A percentile compares a stretch with the other conserved stretches of the same genome.
These are phyloP conservation scores for Rhododendron ferrugineum DNA, from an alignment of 148 eudicot genomes.

Conservation along the genomic window DNA sequence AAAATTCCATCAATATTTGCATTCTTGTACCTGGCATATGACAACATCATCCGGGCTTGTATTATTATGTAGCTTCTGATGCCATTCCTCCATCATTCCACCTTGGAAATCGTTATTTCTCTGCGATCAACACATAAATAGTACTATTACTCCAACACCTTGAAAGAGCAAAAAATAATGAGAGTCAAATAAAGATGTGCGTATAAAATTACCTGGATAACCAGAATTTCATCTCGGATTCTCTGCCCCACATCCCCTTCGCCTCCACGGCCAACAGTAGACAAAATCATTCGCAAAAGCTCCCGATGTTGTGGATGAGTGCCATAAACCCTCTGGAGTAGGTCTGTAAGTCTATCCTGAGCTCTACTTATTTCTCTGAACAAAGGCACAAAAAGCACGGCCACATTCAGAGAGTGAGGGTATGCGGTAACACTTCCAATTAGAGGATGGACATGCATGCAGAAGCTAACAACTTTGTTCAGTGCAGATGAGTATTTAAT, in stretches of 20 bases:
- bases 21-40: constrained; percentile 73
- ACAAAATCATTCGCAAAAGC: constrained; percentile 77
- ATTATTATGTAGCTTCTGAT: constrained; percentile 95
- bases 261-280: constrained; percentile 98
- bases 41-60: constrained; percentile 98
- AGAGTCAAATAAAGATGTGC: not conserved
- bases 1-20: not conserved
- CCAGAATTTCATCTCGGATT: constrained; percentile 95
- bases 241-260: constrained; percentile 99
- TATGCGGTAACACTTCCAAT: not conserved
- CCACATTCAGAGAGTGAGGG: not conserved
- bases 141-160: not conserved
- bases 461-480: not conserved
- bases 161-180: not conserved
- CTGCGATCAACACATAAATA: constrained; percentile 34
- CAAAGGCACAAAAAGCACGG: not conserved
- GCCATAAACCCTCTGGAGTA: constrained; percentile 67
- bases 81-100: constrained; percentile 99
- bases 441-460: not conserved
- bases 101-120: constrained; percentile 93
- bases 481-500: not conserved
- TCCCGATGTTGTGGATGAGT: constrained; percentile 70
- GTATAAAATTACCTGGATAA: constrained; percentile 53
- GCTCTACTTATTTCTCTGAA: constrained; percentile 98
- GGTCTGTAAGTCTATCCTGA: constrained; percentile 92